Base-by-base conservation (phyloP, 31 red algal species). In the Odonthalia washingtoniensis region DNA sequence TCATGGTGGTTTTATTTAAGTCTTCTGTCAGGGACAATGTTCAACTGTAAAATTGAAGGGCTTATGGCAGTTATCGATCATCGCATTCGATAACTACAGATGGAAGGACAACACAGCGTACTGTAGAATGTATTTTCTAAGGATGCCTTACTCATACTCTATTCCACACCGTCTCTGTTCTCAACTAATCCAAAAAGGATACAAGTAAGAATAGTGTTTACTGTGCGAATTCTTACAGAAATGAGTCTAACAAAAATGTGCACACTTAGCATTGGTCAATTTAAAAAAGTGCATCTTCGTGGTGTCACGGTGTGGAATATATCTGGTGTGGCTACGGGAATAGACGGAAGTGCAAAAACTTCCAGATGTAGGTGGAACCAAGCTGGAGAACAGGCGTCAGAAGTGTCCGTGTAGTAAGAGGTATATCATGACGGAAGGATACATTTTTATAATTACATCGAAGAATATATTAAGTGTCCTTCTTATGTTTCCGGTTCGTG, bases 21-120 rank as follows among this genome's bases (percentile, higher is more conserved):
- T 24, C 9, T 83, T 5, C 36, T 83, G 3, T 32, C 32, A 18
- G 80, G 80, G 4, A 32, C 80, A 6, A 14, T 83, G 18, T 83
- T 83, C 40, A 39, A 4, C 3, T 83, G 80, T 60, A 53, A 53
- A 4, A 36, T 69, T 6, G 40, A 69, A 9, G 80, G 80, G 21
- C 28, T 83, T 3, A 42, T 83, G 80, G 3, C 28, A 2, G 62
- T 83, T 42, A 14, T 83, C 5, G 63, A 83, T 39, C 66, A 66
- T 43, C 66, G 43, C 14, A 3, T 41, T 3, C 60, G 63, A 3
- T 37, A 40, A 60, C 80, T 36, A 62, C 80, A 83, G 31, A 18
- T 5, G 40, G 6, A 66, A 40, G 62, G 80, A 34, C 5, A 3
- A 40, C 32, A 40, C 28, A 41, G 6, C 3, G 16, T 43, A 26